Conservation (phyloP, 1,284 basidiomycete genomes). For the Ustilago loliicola region DNA sequence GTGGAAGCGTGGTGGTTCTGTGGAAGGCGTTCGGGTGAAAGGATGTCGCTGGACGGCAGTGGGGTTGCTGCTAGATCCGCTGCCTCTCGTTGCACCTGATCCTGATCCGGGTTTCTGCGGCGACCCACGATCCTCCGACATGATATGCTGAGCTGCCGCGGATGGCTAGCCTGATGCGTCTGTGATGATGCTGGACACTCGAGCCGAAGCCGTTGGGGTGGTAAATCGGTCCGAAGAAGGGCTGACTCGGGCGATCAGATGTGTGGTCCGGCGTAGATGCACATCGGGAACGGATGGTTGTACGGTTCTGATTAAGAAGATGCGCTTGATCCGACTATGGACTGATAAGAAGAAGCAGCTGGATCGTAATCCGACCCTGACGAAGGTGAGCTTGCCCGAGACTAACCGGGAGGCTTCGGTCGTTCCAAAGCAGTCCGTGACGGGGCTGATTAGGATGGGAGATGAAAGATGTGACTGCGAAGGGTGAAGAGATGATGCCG, state of each 20-base stretch:
- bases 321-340: not conserved
- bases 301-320: not conserved
- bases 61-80: constrained; percentile 9
- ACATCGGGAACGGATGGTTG: not conserved
- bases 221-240: not conserved
- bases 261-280: not conserved
- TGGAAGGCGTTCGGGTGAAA: constrained; percentile 39
- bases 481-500: not conserved
- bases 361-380: not conserved
- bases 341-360: not conserved
- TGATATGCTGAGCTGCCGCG: not conserved
- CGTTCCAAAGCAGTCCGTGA: not conserved
- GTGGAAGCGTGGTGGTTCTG: constrained; percentile 46
- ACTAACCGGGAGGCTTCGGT: not conserved
- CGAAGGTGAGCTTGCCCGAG: not conserved
- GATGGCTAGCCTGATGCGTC: not conserved
- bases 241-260: not conserved
- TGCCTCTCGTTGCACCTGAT: not conserved
- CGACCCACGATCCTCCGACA: constrained; percentile 23
- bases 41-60: constrained; percentile 34
- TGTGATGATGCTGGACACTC: not conserved
- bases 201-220: not conserved
- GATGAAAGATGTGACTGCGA: not conserved
- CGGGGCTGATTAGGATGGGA: not conserved
- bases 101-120: constrained; percentile 15